A percentile compares a stretch with the other conserved stretches of the same genome.
Evolutionary conservation across 345 rosid species (phyloP).

Genomic region (Salix arbutifolia): DNA sequence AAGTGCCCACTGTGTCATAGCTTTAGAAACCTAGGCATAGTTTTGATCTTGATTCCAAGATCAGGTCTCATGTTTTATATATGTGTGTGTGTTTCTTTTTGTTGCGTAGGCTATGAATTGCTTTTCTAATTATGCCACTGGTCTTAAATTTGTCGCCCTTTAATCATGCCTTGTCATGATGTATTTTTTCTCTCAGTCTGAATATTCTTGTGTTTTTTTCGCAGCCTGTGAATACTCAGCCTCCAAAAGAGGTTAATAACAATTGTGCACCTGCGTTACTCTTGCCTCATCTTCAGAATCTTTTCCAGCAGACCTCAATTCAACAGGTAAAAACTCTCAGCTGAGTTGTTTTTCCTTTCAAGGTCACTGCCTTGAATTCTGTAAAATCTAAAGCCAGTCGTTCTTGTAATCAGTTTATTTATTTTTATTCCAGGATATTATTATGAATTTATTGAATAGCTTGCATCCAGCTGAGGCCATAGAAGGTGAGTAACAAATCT

Average conservation of each 20-base stretch:
- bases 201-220: constrained; percentile 6
- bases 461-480: constrained; percentile 58
- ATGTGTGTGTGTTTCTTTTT: neutral
- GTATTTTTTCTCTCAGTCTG: neutral
- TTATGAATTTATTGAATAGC: constrained; percentile 55
- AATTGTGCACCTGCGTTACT: constrained; percentile 38
- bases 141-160: neutral
- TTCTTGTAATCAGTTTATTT: constrained; percentile 17
- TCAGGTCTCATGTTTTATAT: neutral
- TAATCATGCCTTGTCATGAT: neutral
- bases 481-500: constrained; percentile 57
- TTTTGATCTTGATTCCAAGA: neutral
- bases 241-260: constrained; percentile 50
- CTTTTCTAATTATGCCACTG: neutral
- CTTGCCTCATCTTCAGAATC: constrained; percentile 81
- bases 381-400: neutral
- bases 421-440: constrained; percentile 61
- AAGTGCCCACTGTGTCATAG: neutral
- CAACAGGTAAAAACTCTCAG: constrained; percentile 61
- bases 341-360: neutral
- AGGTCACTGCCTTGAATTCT: neutral
- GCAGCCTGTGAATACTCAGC: constrained; percentile 55
- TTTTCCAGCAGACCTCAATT: constrained; percentile 74
- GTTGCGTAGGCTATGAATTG: neutral
- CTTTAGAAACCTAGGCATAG: neutral